Base-by-base conservation (phyloP, 768 basidiomycete species). In the Dentipellis sp. region DNA sequence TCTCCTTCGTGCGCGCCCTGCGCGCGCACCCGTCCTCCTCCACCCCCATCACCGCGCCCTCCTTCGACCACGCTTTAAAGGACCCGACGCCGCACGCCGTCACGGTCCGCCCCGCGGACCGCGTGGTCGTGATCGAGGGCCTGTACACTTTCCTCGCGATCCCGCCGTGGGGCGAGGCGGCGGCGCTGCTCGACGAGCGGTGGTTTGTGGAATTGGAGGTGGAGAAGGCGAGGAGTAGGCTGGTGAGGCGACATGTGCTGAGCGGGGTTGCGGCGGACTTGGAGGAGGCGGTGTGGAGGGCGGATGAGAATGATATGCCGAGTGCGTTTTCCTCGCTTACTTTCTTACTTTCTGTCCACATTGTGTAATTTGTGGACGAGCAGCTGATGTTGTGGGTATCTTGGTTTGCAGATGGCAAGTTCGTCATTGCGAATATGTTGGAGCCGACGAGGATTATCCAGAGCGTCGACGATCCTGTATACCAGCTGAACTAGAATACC, bases 71-170 rank as follows among this genome's bases (percentile, higher is more conserved):
- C 67, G 80, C 89, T 1, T 67, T 89, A 53, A 97, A 95, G 65
- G 94, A 97, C 65, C 94, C 93, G 0, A 73, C 73, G 0, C 78
- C 80, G 3, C 75, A 84, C 47, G 78, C 81, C 1, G 66, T 86
- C 22, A 65, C 72, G 3, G 77, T 97, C 23, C 63, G 72, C 22
- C 80, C 85, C 0, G 63, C 73, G 35, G 86, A 94, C 63, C 82
- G 88, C 11, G 79, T 97, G 54, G 77, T 97, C 45, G 67, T 97
- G 57, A 80, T 97, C 59, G 94, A 97, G 69, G 94, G 94, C 0
- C 70, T 97, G n/a, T 97, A 97, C 68, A 77, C 83, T 2, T 81
- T 91, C 62, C 77, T 97, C 29, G 74, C 80, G n/a, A 70, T 83
- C 21, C 71, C 79, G 0, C 85, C 87, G 0, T 97, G 94, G 94